Conservation (phyloP, 2,329 filamentous ascomycete genomes). For the Sclerotiophoma versabilis region DNA sequence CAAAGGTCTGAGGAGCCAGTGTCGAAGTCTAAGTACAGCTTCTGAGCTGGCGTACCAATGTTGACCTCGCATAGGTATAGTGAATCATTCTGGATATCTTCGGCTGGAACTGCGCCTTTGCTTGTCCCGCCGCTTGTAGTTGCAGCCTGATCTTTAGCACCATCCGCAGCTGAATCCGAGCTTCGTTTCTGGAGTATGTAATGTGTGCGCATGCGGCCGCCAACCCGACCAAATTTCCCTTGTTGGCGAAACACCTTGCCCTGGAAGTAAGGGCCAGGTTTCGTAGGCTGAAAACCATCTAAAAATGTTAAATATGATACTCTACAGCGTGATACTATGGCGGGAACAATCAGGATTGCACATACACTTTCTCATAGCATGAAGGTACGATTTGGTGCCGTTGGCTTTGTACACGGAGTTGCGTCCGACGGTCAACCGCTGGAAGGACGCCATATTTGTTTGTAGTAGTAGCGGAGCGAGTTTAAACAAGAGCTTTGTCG, state of each 20-base stretch:
- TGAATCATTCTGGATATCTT: constrained; percentile 72
- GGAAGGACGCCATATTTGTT: constrained; percentile 24
- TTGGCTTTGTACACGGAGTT: constrained; percentile 28
- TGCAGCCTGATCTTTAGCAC: constrained; percentile 8
- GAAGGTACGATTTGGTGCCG: constrained; percentile 25
- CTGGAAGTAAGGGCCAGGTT: constrained; percentile 34
- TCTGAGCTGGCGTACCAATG: constrained; percentile 72
- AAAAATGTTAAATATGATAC: not conserved
- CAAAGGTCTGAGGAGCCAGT: constrained; percentile 75
- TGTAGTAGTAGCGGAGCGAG: too few relatives aligned
- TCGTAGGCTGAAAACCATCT: constrained; percentile 36
- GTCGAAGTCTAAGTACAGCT: constrained; percentile 68
- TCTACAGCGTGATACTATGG: not conserved
- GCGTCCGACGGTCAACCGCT: constrained; percentile 26
- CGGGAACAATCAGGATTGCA: not conserved
- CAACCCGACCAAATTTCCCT: constrained; percentile 31
- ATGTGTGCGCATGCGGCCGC: constrained; percentile 31
- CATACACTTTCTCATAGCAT: constrained; percentile 30
- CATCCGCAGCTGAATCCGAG: not conserved
- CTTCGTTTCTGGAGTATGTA: constrained; percentile 28
- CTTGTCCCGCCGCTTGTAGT: not conserved
- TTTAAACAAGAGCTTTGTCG: not conserved
- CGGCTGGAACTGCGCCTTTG: constrained; percentile 48
- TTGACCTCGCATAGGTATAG: constrained; percentile 69
- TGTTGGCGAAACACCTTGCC: constrained; percentile 28